Evolutionary conservation across 2,329 filamentous ascomycete species (phyloP).

Genomic region (Aspergillus thermomutatus): DNA sequence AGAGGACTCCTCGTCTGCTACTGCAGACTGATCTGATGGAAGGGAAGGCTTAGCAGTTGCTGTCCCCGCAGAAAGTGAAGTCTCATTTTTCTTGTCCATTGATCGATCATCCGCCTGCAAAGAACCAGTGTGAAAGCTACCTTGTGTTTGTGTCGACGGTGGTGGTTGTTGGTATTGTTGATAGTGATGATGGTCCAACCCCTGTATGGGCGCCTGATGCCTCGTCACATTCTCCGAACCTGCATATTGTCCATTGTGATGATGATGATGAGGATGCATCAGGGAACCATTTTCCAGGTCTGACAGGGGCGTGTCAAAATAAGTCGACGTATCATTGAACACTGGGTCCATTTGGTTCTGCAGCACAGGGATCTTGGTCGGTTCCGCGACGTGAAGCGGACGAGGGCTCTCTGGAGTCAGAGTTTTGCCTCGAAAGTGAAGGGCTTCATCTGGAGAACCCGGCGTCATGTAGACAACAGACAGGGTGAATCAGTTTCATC

Average conservation of each 20-base stretch:
- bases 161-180: not conserved
- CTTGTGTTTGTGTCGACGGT: constrained; percentile 15
- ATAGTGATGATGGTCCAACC: constrained; percentile 15
- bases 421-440: constrained; percentile 62
- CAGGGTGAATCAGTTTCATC: constrained; percentile 37
- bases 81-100: constrained; percentile 24
- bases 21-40: constrained; percentile 16
- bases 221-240: constrained; percentile 10
- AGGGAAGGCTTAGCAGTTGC: constrained; percentile 14
- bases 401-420: constrained; percentile 69
- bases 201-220: constrained; percentile 13
- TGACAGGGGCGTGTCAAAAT: constrained; percentile 48
- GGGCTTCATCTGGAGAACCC: constrained; percentile 46
- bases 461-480: constrained; percentile 52
- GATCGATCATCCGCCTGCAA: constrained; percentile 22
- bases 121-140: constrained; percentile 31
- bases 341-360: constrained; percentile 69
- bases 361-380: constrained; percentile 66
- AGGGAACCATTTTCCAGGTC: constrained; percentile 18
- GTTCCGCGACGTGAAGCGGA: constrained; percentile 65
- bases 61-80: constrained; percentile 18
- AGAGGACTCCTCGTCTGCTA: constrained; percentile 11
- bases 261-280: constrained; percentile 7
- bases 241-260: constrained; percentile 13
- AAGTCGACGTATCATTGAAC: constrained; percentile 65